Evolutionary conservation across 495 filamentous ascomycete species (phyloP).

Genomic region (Penicillium tannophilum): DNA sequence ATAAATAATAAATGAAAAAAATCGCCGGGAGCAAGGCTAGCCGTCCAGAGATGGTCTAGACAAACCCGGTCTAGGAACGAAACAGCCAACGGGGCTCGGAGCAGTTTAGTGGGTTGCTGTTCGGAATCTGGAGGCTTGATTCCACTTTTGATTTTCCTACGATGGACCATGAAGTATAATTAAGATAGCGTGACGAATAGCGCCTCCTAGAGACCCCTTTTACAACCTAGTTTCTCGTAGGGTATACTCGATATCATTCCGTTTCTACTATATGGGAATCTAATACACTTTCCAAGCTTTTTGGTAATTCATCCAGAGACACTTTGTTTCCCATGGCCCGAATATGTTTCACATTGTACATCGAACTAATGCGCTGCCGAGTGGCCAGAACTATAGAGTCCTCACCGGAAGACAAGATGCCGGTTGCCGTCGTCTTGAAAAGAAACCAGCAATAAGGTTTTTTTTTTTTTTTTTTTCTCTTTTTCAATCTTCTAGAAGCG

Average conservation of each 20-base stretch:
- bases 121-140: neutral
- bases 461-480: too few species aligned
- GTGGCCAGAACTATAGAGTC: neutral
- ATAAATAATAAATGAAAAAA: neutral
- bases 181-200: neutral
- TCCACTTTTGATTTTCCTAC: neutral
- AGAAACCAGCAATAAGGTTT: neutral
- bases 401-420: neutral
- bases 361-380: neutral
- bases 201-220: slow-evolving; percentile 4
- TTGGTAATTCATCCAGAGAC: neutral
- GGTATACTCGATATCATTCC: neutral
- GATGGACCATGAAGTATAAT: neutral
- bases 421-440: neutral
- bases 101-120: too few species aligned
- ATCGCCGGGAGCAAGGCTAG: neutral
- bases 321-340: neutral
- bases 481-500: slow-evolving; percentile 5
- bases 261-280: neutral
- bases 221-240: neutral
- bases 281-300: neutral
- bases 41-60: neutral
- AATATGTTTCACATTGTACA: neutral
- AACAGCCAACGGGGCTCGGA: too few species aligned
- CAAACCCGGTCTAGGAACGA: neutral